phyloP scores from a whole-genome alignment of 257 asterid genomes.

The Solanum dulcamara region DNA sequence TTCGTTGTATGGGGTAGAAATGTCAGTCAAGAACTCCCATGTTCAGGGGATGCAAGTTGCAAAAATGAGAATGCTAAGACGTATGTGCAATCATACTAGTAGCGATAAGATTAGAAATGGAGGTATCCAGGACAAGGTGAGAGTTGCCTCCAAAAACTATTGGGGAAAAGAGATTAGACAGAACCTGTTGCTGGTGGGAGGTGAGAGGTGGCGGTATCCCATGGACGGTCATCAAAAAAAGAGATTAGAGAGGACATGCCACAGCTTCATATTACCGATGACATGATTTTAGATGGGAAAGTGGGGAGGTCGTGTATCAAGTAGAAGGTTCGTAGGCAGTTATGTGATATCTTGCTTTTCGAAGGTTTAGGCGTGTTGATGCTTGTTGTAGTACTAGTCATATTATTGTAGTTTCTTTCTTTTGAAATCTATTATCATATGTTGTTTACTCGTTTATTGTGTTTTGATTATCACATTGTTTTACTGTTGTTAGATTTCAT shows the following conservation, averaged over 20 bases:
- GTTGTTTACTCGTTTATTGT: neutral
- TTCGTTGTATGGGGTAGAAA: too few relatives aligned
- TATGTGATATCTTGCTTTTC: neutral
- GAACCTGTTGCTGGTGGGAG: too few relatives aligned
- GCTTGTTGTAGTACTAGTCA: neutral
- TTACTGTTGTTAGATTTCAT: neutral
- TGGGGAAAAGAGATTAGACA: neutral
- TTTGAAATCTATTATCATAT: neutral
- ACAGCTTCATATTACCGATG: neutral
- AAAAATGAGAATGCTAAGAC: too few relatives aligned
- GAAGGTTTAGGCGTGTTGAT: neutral
- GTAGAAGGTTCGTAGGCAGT: neutral
- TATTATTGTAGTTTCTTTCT: neutral
- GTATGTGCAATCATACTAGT: too few relatives aligned
- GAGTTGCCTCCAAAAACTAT: too few relatives aligned
- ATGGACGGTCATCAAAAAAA: too few relatives aligned
- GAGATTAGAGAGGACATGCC: too few relatives aligned
- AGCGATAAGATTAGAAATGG: too few relatives aligned
- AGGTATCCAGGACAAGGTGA: too few relatives aligned
- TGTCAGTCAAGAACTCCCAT: too few relatives aligned
- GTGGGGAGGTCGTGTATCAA: neutral
- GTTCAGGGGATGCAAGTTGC: too few relatives aligned
- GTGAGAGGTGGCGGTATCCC: too few relatives aligned
- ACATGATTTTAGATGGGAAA: neutral
- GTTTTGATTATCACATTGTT: neutral